Evolutionary conservation across 495 filamentous ascomycete genomes (phyloP).

Genomic region (Penicillium atrosanguineum): DNA sequence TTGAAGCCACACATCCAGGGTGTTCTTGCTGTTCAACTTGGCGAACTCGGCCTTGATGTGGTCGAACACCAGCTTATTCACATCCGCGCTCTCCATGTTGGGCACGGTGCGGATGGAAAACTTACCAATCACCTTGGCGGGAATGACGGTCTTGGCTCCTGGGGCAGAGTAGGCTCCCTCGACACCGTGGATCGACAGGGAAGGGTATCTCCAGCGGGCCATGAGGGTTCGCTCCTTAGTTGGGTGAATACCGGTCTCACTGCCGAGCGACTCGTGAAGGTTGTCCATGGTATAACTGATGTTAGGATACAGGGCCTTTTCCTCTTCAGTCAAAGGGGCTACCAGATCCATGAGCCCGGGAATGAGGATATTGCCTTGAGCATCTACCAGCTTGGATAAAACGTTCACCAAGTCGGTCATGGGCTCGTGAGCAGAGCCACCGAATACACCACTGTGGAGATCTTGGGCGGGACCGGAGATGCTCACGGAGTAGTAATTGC

Average conservation of each 20-base stretch:
- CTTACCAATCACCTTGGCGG: constrained; percentile 94
- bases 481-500: constrained; percentile 92
- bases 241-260: constrained; percentile 76
- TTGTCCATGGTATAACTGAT: constrained; percentile 96
- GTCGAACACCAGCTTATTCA: constrained; percentile 78
- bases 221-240: constrained; percentile 89
- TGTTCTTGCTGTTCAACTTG: constrained; percentile 88
- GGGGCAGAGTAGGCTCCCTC: constrained; percentile 93
- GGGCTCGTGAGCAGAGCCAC: constrained; percentile 91
- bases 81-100: constrained; percentile 89
- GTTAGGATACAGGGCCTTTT: constrained; percentile 75
- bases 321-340: constrained; percentile 79
- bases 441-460: constrained; percentile 94
- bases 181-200: constrained; percentile 91
- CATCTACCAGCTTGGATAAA: constrained; percentile 78
- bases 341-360: constrained; percentile 89
- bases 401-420: constrained; percentile 93
- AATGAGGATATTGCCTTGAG: constrained; percentile 85
- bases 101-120: constrained; percentile 97
- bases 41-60: constrained; percentile 76
- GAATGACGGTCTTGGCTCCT: constrained; percentile 98
- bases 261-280: constrained; percentile 85
- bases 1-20: constrained; percentile 69
- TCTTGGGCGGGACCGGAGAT: constrained; percentile 88
- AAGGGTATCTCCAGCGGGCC: constrained; percentile 92